These are phyloP conservation scores for Waltergamsia citrina DNA, from an alignment of 2,329 filamentous ascomycete species.

Conservation along the genomic window DNA sequence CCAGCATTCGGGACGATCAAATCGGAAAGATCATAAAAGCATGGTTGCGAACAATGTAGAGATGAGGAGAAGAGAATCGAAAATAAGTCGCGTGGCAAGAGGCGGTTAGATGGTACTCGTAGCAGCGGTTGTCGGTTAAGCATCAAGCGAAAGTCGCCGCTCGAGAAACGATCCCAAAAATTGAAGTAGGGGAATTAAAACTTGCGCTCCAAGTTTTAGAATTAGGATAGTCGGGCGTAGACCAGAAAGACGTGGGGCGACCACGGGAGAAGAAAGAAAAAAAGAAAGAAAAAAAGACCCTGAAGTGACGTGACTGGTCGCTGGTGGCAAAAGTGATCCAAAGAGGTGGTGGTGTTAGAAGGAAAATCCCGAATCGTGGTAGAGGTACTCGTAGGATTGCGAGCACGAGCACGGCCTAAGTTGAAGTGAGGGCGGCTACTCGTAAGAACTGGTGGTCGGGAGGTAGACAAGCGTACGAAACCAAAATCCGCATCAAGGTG, in stretches of 20 bases:
- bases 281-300: neutral
- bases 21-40: slow-evolving; percentile 2
- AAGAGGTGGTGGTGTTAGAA: neutral
- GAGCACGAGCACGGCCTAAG: too few relatives aligned
- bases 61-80: neutral
- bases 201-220: neutral
- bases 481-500: too few relatives aligned
- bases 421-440: too few relatives aligned
- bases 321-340: slow-evolving; percentile 2
- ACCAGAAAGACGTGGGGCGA: too few relatives aligned
- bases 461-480: too few relatives aligned
- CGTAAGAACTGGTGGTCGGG: too few relatives aligned
- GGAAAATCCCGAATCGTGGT: too few relatives aligned
- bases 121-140: too few relatives aligned
- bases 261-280: neutral
- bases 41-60: slow-evolving; percentile 1
- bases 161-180: too few relatives aligned
- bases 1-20: neutral
- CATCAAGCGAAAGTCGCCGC: too few relatives aligned
- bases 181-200: neutral
- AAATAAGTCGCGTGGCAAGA: neutral
- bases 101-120: neutral
- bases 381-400: too few relatives aligned
- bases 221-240: neutral
- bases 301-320: slow-evolving; percentile 3